Base-by-base conservation (phyloP, 768 basidiomycete species). In the Suillus fuscotomentosus region DNA sequence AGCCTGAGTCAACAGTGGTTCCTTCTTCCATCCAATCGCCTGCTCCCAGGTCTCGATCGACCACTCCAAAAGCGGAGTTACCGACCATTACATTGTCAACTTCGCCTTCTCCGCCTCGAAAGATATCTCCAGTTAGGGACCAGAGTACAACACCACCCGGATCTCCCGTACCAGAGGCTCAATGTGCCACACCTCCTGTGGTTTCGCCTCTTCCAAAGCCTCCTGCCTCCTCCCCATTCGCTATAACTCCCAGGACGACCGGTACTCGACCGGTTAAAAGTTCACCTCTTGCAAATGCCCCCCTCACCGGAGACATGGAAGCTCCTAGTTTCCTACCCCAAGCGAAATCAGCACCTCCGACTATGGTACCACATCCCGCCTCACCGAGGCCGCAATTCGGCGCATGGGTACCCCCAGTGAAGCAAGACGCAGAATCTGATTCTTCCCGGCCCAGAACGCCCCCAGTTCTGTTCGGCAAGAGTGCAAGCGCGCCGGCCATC, bases 191-290 rank as follows among this genome's bases (percentile, higher is more conserved):
- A 22, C 42, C 60, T 22, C 71, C 72, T 15, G 63, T 69, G 8
- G 63, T 70, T 2, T 48, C 57, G 7, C 68, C 73, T 22, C 39
- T 66, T 15, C 54, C 60, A 15, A 76, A 67, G 50, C 69, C 62
- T 38, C 71, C 64, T 38, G 63, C 67, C 15, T 39, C 56, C 70
- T 80, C 84, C 24, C 75, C 79, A 3, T 72, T 88, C 39, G 81
- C 82, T 27, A 72, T 72, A 34, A 55, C 83, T 20, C 85, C 86
- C 22, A 81, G 89, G 45, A 86, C 83, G 56, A 86, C 83, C 55
- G 83, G 89, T 22, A 74, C 66, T 9, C 84, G 88, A 8, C 91
- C 91, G 0, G 75, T 81, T 3, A 86, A 89, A n/a, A 93, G 92
- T 68, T 92, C 92, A 3, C 92, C 92, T 2, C 78, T 93, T 57